Base-by-base conservation (phyloP, 2,329 filamentous ascomycete genomes). In the Diaporthe citriasiana region DNA sequence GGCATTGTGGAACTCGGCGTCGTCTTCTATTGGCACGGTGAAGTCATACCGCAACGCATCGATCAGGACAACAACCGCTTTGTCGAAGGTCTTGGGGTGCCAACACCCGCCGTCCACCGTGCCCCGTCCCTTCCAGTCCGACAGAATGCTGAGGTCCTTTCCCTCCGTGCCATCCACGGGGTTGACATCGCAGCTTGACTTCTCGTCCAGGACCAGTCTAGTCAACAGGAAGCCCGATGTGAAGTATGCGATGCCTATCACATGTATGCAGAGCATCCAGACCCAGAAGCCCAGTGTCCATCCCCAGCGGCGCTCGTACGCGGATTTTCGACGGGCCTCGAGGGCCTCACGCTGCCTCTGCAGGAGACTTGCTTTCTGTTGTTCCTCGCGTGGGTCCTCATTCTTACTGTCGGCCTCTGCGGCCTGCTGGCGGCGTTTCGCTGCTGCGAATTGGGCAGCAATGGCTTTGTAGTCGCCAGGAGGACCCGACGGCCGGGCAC, bases 1-100 rank as follows among this genome's bases (percentile, higher is more conserved):
- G 8, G 95, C 93, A 81, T 99, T 93, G 83, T 98, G 95, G 82
- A 94, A 99, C 68, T 85, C 86, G 63, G 85, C 80, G 78, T 87
- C 83, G 73, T 89, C 85, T 57, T 87, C 84, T 75, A 93, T 92
- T 0, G 97, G 97, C 15, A 98, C 91, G 0, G 96, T 97, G 79
- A 99, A 99, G 83, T 99, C 97, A 84, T 99, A 99, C 75, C 97
- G 93, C 74, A 99, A 88, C 70, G 97, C 97, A 83, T 99, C 97
- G 73, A 99, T 93, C 68, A 99, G 86, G 72, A 99, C 90, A 33
- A 99, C 89, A 60, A 99, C 92, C 15, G 96, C 95, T 81, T 95
- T 97, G 76, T 97, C 91, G 81, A 98, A 99, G 2, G 92, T 94
- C 85, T 95, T 97, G 45, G 95, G 94, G 82, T 98, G 95, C 97